These are phyloP conservation scores for Calocybe indica DNA, from an alignment of 768 basidiomycete genomes.

Conservation along the genomic window DNA sequence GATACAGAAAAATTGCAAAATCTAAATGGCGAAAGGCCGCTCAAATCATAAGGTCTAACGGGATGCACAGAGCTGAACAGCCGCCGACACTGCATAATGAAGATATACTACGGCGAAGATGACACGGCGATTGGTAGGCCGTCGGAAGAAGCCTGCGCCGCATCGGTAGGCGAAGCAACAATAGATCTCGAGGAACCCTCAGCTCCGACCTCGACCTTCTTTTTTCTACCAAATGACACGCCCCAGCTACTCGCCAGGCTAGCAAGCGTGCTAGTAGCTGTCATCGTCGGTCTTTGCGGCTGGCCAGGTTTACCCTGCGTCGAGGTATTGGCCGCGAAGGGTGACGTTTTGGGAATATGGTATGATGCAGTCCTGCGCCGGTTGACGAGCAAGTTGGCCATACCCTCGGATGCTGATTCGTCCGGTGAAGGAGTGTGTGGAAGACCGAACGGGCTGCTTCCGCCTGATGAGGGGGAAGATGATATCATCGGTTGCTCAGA, in stretches of 20 bases:
- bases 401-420: conserved; percentile 57
- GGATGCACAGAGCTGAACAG: too few species aligned
- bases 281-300: conserved; percentile 23
- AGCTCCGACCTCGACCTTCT: conserved; percentile 19
- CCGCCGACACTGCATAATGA: too few species aligned
- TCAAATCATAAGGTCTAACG: too few species aligned
- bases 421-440: conserved; percentile 52
- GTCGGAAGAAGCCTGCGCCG: conserved; percentile 1
- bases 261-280: conserved; percentile 48
- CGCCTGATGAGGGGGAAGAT: conserved; percentile 38
- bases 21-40: too few species aligned
- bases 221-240: conserved; percentile 56
- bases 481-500: conserved; percentile 45
- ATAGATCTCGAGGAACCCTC: background rate
- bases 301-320: conserved; percentile 20
- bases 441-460: conserved; percentile 32
- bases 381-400: conserved; percentile 36
- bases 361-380: conserved; percentile 59
- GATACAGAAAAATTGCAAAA: too few species aligned
- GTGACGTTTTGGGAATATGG: conserved; percentile 46
- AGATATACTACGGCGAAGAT: background rate
- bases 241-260: conserved; percentile 63
- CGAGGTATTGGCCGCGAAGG: conserved; percentile 29
- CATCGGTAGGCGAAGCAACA: conserved; percentile 1
- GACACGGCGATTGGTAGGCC: conserved; percentile 5